A percentile compares a stretch with the other conserved stretches of the same genome.
Evolutionary conservation across 495 filamentous ascomycete genomes (phyloP).

Genomic region (Ascobolus immersus): DNA sequence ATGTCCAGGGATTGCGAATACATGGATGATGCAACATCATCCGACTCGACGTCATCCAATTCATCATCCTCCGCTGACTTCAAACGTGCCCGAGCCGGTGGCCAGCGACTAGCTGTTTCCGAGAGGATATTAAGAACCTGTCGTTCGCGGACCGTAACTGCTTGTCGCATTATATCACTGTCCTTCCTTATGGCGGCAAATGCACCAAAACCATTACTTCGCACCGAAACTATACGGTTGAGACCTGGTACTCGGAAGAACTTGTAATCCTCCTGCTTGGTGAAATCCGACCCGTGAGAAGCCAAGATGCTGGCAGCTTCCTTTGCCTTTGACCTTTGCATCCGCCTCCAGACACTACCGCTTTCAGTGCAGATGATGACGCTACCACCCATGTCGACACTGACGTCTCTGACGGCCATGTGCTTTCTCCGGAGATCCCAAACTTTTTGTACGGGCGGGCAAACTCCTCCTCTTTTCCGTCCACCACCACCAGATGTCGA

Average conservation of each 20-base stretch:
- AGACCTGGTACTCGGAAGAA: conserved; percentile 72
- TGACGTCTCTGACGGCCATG: conserved; percentile 68
- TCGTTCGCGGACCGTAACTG: too few species aligned
- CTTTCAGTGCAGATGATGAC: conserved; percentile 83
- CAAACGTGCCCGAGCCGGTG: conserved; percentile 27
- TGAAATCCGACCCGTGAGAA: conserved; percentile 20
- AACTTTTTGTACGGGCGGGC: conserved; percentile 47
- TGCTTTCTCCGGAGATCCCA: conserved; percentile 60
- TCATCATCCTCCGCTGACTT: conserved; percentile 10
- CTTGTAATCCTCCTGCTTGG: conserved; percentile 61
- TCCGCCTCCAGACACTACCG: conserved; percentile 71
- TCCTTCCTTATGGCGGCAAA: conserved; percentile 75
- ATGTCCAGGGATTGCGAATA: too few species aligned
- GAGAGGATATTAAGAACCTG: too few species aligned
- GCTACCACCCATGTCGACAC: conserved; percentile 75
- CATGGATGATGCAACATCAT: too few species aligned
- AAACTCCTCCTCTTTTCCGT: conserved; percentile 50
- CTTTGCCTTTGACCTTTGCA: conserved; percentile 57
- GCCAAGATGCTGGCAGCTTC: conserved; percentile 20
- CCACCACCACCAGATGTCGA: conserved; percentile 26
- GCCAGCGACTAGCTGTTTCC: conserved; percentile 44
- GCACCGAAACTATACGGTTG: conserved; percentile 55
- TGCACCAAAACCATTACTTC: conserved; percentile 66
- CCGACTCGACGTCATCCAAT: conserved; percentile 10
- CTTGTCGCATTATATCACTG: conserved; percentile 51